Conservation (phyloP, 179 eudicot genomes). For the Beta corolliflora region DNA sequence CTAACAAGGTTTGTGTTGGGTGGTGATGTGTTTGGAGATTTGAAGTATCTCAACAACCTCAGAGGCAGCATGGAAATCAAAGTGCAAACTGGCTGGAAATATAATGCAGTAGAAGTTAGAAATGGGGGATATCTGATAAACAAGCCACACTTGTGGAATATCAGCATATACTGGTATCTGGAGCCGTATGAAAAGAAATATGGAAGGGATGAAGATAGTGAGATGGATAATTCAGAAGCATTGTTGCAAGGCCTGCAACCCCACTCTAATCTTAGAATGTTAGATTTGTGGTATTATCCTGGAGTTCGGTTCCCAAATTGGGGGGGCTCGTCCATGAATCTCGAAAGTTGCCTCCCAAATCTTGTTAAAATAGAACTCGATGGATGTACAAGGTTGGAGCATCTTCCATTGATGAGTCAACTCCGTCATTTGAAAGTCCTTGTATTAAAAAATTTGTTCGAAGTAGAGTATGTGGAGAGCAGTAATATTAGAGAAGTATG, state of each 20-base stretch:
- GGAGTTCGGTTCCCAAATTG: not conserved
- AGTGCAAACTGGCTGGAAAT: not conserved
- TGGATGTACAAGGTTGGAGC: not conserved
- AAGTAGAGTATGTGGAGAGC: not conserved
- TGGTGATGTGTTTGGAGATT: not conserved
- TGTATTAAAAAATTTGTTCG: rapidly evolving
- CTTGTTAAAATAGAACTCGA: not conserved
- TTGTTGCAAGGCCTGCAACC: constrained; percentile 13
- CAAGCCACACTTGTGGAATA: not conserved
- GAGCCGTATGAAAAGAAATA: not conserved
- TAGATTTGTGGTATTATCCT: not conserved
- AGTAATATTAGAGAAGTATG: not conserved
- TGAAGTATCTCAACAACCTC: not conserved
- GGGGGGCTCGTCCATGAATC: not conserved
- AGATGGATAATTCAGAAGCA: not conserved
- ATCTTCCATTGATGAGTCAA: constrained; percentile 9
- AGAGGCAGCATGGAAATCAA: not conserved
- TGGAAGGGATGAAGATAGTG: not conserved
- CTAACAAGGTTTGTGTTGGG: not conserved
- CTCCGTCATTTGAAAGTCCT: constrained; percentile 6
- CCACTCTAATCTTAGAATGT: not conserved
- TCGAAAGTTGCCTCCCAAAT: constrained; percentile 6
- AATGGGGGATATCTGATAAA: constrained; percentile 1
- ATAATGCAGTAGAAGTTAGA: not conserved
- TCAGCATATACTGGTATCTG: not conserved